Percentiles rank a stretch among this genome's conserved stretches.
Conservation (phyloP, 768 basidiomycete genomes). For the Tricholoma sp. region DNA sequence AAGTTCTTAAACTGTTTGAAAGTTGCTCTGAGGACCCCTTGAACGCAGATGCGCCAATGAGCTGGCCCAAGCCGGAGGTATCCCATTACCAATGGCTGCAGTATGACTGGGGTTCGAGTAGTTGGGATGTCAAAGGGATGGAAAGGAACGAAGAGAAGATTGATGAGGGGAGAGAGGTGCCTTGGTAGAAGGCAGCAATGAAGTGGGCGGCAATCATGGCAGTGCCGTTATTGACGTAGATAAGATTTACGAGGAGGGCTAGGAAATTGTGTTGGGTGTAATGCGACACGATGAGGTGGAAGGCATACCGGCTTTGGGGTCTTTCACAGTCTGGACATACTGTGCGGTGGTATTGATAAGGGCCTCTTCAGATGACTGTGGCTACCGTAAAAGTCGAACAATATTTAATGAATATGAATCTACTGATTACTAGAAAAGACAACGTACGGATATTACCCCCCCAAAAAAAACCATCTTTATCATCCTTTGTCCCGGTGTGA, state of each 20-base stretch:
- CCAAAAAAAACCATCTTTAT: constrained; percentile 38
- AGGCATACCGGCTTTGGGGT: constrained; percentile 33
- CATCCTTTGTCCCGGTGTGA: constrained; percentile 32
- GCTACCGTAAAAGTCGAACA: constrained; percentile 20
- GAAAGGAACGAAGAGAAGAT: constrained; percentile 36
- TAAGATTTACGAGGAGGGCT: constrained; percentile 24
- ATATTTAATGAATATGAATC: neutral
- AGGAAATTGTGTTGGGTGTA: constrained; percentile 1
- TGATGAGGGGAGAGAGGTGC: constrained; percentile 25
- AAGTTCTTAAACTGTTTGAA: constrained; percentile 28
- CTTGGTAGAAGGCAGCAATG: constrained; percentile 31
- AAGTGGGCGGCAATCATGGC: constrained; percentile 21
- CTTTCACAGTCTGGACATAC: constrained; percentile 29
- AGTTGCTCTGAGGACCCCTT: constrained; percentile 19
- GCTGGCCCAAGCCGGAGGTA: constrained; percentile 28
- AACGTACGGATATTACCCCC: constrained; percentile 30
- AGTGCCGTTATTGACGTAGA: constrained; percentile 18
- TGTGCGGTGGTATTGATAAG: constrained; percentile 31
- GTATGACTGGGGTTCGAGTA: constrained; percentile 30
- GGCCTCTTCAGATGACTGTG: constrained; percentile 32
- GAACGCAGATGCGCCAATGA: constrained; percentile 35
- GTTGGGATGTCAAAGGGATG: constrained; percentile 25
- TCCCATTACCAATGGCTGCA: constrained; percentile 24
- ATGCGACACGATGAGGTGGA: neutral
- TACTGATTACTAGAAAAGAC: neutral